Percentiles rank a stretch among this genome's conserved stretches.
phyloP scores from a whole-genome alignment of 2,329 filamentous ascomycete species.

The Penicillium concentricum region DNA sequence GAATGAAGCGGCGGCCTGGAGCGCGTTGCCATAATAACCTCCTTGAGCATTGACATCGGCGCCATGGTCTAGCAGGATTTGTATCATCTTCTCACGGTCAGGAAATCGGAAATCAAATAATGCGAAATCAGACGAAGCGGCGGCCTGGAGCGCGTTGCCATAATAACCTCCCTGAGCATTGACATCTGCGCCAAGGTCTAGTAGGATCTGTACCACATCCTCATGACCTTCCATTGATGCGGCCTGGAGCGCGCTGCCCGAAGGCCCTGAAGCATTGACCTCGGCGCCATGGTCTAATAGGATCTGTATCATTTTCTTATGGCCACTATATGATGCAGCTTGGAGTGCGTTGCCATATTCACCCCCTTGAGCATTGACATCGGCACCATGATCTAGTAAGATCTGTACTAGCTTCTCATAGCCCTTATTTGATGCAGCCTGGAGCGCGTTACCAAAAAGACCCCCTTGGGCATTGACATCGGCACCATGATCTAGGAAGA shows the following conservation, averaged over 20 bases:
- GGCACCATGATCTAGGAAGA: conserved; percentile 6
- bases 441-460: background rate
- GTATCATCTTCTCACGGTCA: rapidly evolving
- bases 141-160: background rate
- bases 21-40: background rate
- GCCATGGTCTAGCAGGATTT: background rate
- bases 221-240: background rate
- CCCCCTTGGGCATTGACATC: conserved; percentile 1
- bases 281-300: background rate
- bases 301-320: background rate
- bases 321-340: background rate
- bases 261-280: background rate
- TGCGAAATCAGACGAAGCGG: background rate
- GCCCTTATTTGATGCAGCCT: background rate
- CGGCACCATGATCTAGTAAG: conserved; percentile 4
- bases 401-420: background rate
- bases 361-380: background rate
- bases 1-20: too few relatives aligned
- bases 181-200: too few relatives aligned
- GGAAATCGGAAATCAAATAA: too few relatives aligned
- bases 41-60: too few relatives aligned
- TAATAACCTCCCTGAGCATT: too few relatives aligned
- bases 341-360: background rate
- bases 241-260: background rate
- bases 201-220: background rate